These are phyloP conservation scores for Lenzites betulinus DNA, from an alignment of 768 basidiomycete genomes.

Conservation along the genomic window DNA sequence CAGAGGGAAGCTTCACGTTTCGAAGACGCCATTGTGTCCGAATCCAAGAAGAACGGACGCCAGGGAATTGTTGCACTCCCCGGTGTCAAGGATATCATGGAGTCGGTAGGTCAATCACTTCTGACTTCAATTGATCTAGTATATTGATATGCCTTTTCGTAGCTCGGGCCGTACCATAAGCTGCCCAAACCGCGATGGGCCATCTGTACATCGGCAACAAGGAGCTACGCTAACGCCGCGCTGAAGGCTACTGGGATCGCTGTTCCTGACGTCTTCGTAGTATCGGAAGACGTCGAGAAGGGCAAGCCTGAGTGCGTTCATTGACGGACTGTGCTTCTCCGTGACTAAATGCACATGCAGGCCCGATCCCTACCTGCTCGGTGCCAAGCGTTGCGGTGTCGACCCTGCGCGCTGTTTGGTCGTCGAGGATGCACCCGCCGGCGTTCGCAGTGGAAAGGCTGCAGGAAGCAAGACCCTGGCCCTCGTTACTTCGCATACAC, in stretches of 20 bases:
- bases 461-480: slow-evolving; percentile 87
- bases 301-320: slow-evolving; percentile 75
- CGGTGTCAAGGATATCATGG: slow-evolving; percentile 63
- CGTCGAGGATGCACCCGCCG: slow-evolving; percentile 90
- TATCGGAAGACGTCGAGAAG: slow-evolving; percentile 77
- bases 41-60: slow-evolving; percentile 54
- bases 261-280: slow-evolving; percentile 73
- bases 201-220: slow-evolving; percentile 86
- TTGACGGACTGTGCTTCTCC: background rate
- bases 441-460: slow-evolving; percentile 74
- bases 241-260: slow-evolving; percentile 66
- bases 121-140: background rate
- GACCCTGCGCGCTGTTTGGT: slow-evolving; percentile 76
- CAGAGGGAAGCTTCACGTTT: slow-evolving; percentile 77
- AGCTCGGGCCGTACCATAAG: slow-evolving; percentile 26
- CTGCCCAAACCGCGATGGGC: slow-evolving; percentile 74
- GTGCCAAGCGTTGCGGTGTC: slow-evolving; percentile 70
- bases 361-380: slow-evolving; percentile 90
- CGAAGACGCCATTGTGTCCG: slow-evolving; percentile 74
- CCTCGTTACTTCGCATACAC: slow-evolving; percentile 77
- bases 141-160: background rate
- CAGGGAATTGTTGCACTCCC: slow-evolving; percentile 71
- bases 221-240: slow-evolving; percentile 71
- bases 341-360: slow-evolving; percentile 33
- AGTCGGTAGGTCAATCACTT: slow-evolving; percentile 44